Evolutionary conservation across 768 basidiomycete genomes (phyloP).

Genomic region (Russula brevipes): DNA sequence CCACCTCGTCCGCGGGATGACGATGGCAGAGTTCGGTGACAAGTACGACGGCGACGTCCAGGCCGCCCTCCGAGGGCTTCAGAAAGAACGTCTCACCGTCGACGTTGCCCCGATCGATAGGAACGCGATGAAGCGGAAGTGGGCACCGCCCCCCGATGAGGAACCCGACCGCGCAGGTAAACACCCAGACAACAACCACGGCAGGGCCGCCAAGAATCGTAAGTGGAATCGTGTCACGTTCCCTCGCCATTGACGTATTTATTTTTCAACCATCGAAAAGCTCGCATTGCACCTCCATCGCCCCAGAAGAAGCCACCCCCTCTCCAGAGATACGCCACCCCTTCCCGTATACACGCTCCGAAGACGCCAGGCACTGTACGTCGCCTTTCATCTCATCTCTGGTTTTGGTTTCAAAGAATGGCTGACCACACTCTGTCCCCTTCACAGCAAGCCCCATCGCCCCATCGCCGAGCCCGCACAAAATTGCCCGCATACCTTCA

Average conservation of each 20-base stretch:
- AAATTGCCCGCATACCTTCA: slow-evolving; percentile 29
- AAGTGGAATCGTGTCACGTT: not conserved
- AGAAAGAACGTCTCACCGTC: slow-evolving; percentile 54
- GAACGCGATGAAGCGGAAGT: slow-evolving; percentile 69
- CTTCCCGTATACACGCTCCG: slow-evolving; percentile 25
- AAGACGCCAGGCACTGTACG: slow-evolving; percentile 34
- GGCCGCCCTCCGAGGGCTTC: slow-evolving; percentile 60
- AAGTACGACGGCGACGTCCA: slow-evolving; percentile 76
- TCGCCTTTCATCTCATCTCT: not conserved
- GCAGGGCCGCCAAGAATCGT: slow-evolving; percentile 29
- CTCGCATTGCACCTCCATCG: slow-evolving; percentile 50
- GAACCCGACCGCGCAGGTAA: slow-evolving; percentile 37
- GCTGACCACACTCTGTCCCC: too few relatives aligned
- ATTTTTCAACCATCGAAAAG: slow-evolving; percentile 34
- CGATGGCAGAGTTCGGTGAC: slow-evolving; percentile 71
- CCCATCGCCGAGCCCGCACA: slow-evolving; percentile 37
- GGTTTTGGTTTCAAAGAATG: too few relatives aligned
- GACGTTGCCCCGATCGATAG: slow-evolving; percentile 55
- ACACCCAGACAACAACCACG: slow-evolving; percentile 17
- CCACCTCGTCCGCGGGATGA: slow-evolving; percentile 63
- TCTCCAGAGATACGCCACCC: not conserved
- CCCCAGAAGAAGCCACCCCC: slow-evolving; percentile 46
- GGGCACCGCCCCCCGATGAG: slow-evolving; percentile 60
- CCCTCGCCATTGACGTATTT: not conserved
- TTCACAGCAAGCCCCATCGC: slow-evolving; percentile 27